phyloP scores from a whole-genome alignment of 257 asterid species.

The Galeopsis tetrahit region DNA sequence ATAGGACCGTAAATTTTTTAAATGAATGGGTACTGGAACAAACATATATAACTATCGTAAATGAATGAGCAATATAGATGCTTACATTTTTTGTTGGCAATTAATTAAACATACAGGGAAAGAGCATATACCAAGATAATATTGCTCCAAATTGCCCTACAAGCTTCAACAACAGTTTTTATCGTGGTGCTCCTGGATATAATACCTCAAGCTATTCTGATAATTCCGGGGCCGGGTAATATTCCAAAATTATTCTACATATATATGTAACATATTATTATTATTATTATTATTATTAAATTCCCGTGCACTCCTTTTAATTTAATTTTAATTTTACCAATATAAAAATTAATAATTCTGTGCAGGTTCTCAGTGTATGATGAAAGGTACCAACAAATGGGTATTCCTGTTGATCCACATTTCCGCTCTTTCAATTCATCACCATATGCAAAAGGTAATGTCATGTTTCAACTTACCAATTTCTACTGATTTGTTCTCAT shows the following conservation, averaged over 20 bases:
- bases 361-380: conserved; percentile 37
- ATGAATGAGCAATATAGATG: too few species aligned
- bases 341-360: not conserved
- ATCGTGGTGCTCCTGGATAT: conserved; percentile 10
- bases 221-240: conserved; percentile 25
- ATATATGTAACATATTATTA: not conserved
- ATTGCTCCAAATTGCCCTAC: conserved; percentile 13
- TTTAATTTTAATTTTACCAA: too few species aligned
- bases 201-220: not conserved
- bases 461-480: not conserved
- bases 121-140: conserved; percentile 18
- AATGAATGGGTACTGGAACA: too few species aligned
- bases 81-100: not conserved
- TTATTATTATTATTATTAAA: not conserved
- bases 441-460: conserved; percentile 24
- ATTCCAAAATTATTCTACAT: not conserved
- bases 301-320: too few species aligned
- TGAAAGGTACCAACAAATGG: conserved; percentile 33
- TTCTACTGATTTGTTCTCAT: not conserved
- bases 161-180: not conserved
- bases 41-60: too few species aligned
- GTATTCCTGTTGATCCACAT: conserved; percentile 41
- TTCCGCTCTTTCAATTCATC: conserved; percentile 30
- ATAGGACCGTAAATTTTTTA: too few species aligned
- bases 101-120: conserved; percentile 27